A percentile compares a stretch with the other conserved stretches of the same genome.
Evolutionary conservation across 2,329 filamentous ascomycete genomes (phyloP).

Genomic region (Neopestalotiopsis rosae): DNA sequence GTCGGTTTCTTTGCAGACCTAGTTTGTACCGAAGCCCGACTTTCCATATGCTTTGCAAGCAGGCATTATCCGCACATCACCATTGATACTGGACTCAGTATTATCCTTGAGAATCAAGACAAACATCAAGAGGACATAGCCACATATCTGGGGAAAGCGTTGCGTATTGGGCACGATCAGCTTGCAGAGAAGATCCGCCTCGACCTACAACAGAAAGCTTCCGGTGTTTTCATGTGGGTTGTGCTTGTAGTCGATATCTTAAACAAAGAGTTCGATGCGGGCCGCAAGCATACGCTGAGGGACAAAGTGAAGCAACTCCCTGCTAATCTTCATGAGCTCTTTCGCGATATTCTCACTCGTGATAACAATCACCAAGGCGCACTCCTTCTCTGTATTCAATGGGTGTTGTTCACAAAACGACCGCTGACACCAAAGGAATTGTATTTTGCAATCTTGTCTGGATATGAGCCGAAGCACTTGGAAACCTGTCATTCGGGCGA

Average conservation of each 20-base stretch:
- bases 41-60: conserved; percentile 27
- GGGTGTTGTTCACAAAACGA: conserved; percentile 54
- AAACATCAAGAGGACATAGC: conserved; percentile 33
- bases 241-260: conserved; percentile 48
- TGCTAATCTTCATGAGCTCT: conserved; percentile 41
- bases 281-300: conserved; percentile 35
- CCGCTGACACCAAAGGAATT: conserved; percentile 50
- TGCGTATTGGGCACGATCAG: conserved; percentile 28
- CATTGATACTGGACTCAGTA: conserved; percentile 28
- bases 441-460: conserved; percentile 46
- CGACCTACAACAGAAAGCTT: conserved; percentile 41
- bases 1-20: conserved; percentile 22
- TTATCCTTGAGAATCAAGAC: conserved; percentile 31
- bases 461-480: conserved; percentile 20
- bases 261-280: conserved; percentile 44
- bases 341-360: conserved; percentile 44
- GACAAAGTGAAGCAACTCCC: conserved; percentile 45
- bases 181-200: conserved; percentile 25
- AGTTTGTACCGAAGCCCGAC: conserved; percentile 39
- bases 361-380: conserved; percentile 38
- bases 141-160: conserved; percentile 34
- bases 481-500: conserved; percentile 28
- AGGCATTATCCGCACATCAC: conserved; percentile 52
- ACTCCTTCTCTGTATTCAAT: conserved; percentile 47
- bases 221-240: conserved; percentile 51